Conservation (phyloP, 225 moss, liverwort and hornwort genomes). For the Polytrichum formosum region DNA sequence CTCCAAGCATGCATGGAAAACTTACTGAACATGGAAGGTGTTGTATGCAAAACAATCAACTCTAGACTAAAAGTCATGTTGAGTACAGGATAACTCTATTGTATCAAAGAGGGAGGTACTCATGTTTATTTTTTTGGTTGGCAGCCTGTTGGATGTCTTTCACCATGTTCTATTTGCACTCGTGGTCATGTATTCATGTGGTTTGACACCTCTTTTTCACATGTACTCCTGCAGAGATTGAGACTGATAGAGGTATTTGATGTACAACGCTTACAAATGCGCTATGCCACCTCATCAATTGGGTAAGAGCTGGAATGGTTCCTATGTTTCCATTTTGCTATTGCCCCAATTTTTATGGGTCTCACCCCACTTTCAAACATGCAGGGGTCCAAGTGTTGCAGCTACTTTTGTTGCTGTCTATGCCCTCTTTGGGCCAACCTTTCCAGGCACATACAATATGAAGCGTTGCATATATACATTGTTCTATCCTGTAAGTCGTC, state of each 20-base stretch:
- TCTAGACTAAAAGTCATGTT: too few species aligned
- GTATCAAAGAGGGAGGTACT: neutral
- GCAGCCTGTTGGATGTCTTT: too few species aligned
- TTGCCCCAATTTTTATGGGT: neutral
- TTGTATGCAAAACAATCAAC: too few species aligned
- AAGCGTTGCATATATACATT: conserved; percentile 89
- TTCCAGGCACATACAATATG: conserved; percentile 89
- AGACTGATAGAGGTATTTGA: conserved; percentile 92
- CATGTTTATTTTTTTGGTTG: neutral
- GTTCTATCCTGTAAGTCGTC: conserved; percentile 79
- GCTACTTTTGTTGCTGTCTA: conserved; percentile 98
- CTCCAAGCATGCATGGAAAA: too few species aligned
- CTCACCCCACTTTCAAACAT: neutral
- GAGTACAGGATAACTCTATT: neutral
- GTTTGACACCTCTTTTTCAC: conserved; percentile 19
- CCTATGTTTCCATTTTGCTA: neutral
- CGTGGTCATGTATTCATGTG: conserved; percentile 1
- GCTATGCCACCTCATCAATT: conserved; percentile 96
- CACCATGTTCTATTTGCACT: neutral
- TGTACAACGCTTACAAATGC: conserved; percentile 85
- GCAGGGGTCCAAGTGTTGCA: conserved; percentile 90
- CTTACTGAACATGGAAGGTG: too few species aligned
- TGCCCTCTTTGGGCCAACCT: conserved; percentile 96
- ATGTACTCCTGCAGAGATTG: conserved; percentile 59
- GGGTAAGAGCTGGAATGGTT: conserved; percentile 49